These are phyloP conservation scores for Lipomyces lipofer DNA, from an alignment of 805 yeast species.

Conservation along the genomic window DNA sequence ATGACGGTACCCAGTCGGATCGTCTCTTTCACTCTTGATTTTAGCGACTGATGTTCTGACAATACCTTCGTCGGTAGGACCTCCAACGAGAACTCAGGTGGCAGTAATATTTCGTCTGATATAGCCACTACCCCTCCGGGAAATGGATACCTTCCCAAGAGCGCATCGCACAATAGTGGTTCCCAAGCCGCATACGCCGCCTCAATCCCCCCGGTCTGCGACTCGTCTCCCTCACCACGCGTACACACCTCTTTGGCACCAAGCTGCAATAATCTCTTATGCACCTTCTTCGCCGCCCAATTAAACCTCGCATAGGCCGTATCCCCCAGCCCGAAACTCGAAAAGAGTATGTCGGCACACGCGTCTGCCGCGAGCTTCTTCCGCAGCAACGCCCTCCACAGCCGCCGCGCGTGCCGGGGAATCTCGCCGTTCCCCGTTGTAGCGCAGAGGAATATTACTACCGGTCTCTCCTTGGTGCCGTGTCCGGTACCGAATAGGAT, in stretches of 20 bases:
- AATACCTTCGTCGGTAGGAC: conserved; percentile 34
- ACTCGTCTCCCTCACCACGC: conserved; percentile 89
- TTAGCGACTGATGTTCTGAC: not conserved
- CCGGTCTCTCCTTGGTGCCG: conserved; percentile 37
- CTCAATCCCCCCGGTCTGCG: conserved; percentile 68
- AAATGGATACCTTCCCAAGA: conserved; percentile 34
- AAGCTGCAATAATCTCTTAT: conserved; percentile 71
- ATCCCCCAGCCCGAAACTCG: conserved; percentile 91
- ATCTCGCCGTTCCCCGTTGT: conserved; percentile 96
- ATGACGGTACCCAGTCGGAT: conserved; percentile 49
- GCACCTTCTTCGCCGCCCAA: conserved; percentile 82
- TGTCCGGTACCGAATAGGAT: conserved; percentile 33
- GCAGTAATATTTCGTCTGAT: conserved; percentile 42
- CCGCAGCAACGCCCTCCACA: conserved; percentile 74
- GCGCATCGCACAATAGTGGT: conserved; percentile 29
- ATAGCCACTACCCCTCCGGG: conserved; percentile 35
- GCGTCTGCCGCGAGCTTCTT: conserved; percentile 63
- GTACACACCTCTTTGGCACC: conserved; percentile 74
- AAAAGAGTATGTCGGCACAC: conserved; percentile 59
- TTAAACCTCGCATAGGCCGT: conserved; percentile 87
- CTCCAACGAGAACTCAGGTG: conserved; percentile 41
- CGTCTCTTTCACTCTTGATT: conserved; percentile 5
- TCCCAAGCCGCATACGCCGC: conserved; percentile 76
- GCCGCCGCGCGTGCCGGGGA: conserved; percentile 70
- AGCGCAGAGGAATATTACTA: conserved; percentile 65